A percentile compares a stretch with the other conserved stretches of the same genome.
Evolutionary conservation across 2,329 filamentous ascomycete species (phyloP).

Genomic region (Fusarium albidum): DNA sequence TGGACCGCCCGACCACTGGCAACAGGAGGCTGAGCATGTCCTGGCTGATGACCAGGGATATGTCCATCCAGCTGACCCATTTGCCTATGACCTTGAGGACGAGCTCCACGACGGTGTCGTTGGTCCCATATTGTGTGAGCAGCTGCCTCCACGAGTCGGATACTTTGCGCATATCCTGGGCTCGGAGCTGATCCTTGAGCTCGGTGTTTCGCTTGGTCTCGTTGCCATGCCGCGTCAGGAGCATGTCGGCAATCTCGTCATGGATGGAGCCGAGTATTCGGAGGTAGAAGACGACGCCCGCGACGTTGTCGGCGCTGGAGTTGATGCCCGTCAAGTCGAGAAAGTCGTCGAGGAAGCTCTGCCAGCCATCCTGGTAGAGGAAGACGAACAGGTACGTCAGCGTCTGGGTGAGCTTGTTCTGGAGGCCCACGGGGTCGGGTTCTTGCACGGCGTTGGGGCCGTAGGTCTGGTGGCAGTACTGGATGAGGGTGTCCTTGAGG

Average conservation of each 20-base stretch:
- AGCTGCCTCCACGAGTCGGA: slow-evolving; percentile 92
- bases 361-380: slow-evolving; percentile 87
- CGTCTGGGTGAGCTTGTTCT: slow-evolving; percentile 97
- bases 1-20: slow-evolving; percentile 82
- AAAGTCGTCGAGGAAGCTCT: slow-evolving; percentile 90
- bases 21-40: slow-evolving; percentile 86
- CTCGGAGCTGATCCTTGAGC: slow-evolving; percentile 89
- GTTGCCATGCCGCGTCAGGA: slow-evolving; percentile 78
- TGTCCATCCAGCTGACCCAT: slow-evolving; percentile 99
- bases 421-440: slow-evolving; percentile 78
- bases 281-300: slow-evolving; percentile 86
- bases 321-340: slow-evolving; percentile 74
- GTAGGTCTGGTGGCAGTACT: slow-evolving; percentile 82
- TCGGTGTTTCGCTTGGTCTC: slow-evolving; percentile 88
- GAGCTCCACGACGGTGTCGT: slow-evolving; percentile 81
- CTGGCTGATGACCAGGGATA: slow-evolving; percentile 89
- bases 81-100: slow-evolving; percentile 91
- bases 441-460: slow-evolving; percentile 64
- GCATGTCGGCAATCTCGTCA: slow-evolving; percentile 94
- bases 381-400: slow-evolving; percentile 92
- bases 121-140: slow-evolving; percentile 76
- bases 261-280: slow-evolving; percentile 89
- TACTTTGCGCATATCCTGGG: slow-evolving; percentile 87
- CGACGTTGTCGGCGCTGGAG: slow-evolving; percentile 72
- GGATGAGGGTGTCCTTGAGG: slow-evolving; percentile 82